phyloP scores from a whole-genome alignment of 331 rosid genomes.

The Saraca asoca region DNA sequence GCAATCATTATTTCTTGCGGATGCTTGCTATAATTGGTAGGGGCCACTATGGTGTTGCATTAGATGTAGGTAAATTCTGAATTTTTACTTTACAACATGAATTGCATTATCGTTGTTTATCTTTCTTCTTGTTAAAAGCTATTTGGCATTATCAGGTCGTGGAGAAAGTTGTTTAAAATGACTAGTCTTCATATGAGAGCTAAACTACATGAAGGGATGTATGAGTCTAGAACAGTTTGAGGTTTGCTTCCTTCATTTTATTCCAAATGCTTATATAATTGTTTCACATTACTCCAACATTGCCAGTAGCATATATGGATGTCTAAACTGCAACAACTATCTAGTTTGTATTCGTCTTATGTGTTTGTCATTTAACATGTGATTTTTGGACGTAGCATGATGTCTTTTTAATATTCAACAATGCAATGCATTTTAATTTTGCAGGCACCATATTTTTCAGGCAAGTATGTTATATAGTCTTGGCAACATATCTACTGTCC shows the following conservation, averaged over 20 bases:
- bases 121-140: slow-evolving; percentile 17
- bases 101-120: slow-evolving; percentile 18
- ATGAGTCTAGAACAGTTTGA: slow-evolving; percentile 63
- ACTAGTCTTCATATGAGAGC: slow-evolving; percentile 54
- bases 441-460: slow-evolving; percentile 61
- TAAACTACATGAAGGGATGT: slow-evolving; percentile 75
- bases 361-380: slow-evolving; percentile 33
- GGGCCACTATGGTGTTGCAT: slow-evolving; percentile 75
- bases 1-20: slow-evolving; percentile 92
- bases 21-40: slow-evolving; percentile 77
- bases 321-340: slow-evolving; percentile 11
- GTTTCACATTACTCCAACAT: background rate
- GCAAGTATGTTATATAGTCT: slow-evolving; percentile 50
- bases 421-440: slow-evolving; percentile 77
- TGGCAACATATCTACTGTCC: background rate
- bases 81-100: slow-evolving; percentile 11
- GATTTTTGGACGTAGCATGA: slow-evolving; percentile 58
- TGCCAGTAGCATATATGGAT: slow-evolving; percentile 2
- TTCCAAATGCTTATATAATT: background rate
- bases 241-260: slow-evolving; percentile 46
- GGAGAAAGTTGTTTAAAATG: background rate
- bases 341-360: background rate
- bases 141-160: slow-evolving; percentile 49
- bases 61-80: slow-evolving; percentile 66
- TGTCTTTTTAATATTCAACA: slow-evolving; percentile 56